These are phyloP conservation scores for Penicillium brevicompactum DNA, from an alignment of 2,329 filamentous ascomycete genomes.

Conservation along the genomic window DNA sequence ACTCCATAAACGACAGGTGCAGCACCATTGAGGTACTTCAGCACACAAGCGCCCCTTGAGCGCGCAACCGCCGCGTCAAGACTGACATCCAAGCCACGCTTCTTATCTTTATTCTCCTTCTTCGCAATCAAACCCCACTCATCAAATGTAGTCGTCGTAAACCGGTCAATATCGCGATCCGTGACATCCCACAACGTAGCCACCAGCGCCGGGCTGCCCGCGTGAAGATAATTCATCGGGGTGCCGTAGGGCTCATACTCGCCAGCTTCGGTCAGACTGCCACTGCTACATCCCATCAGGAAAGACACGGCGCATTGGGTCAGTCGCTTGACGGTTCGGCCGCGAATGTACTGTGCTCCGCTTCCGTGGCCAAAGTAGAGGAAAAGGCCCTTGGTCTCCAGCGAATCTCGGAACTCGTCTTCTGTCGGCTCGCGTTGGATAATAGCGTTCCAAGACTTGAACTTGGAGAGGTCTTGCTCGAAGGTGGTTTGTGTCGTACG, in stretches of 20 bases:
- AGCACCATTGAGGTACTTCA: conserved; percentile 90
- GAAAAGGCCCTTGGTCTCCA: conserved; percentile 70
- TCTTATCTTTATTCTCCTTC: conserved; percentile 32
- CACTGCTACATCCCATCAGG: conserved; percentile 93
- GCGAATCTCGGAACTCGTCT: conserved; percentile 69
- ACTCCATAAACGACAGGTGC: conserved; percentile 94
- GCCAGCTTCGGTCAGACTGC: conserved; percentile 75
- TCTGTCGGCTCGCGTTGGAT: conserved; percentile 72
- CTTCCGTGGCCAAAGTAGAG: conserved; percentile 97
- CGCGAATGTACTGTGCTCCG: conserved; percentile 90
- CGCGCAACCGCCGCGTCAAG: conserved; percentile 79
- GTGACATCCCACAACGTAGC: conserved; percentile 98
- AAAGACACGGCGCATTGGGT: conserved; percentile 79
- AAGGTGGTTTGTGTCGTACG: conserved; percentile 78
- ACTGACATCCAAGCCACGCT: conserved; percentile 45
- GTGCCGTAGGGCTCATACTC: conserved; percentile 91
- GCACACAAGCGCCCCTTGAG: conserved; percentile 76
- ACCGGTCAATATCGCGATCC: conserved; percentile 94
- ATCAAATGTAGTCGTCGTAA: conserved; percentile 76
- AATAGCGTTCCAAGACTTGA: conserved; percentile 67
- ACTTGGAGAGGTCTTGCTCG: conserved; percentile 61
- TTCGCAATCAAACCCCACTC: conserved; percentile 77
- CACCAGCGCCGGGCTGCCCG: conserved; percentile 81
- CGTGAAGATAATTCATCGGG: conserved; percentile 88
- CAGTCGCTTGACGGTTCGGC: conserved; percentile 77